phyloP scores from a whole-genome alignment of 2,329 filamentous ascomycete genomes.

The Epichloe amarillans region DNA sequence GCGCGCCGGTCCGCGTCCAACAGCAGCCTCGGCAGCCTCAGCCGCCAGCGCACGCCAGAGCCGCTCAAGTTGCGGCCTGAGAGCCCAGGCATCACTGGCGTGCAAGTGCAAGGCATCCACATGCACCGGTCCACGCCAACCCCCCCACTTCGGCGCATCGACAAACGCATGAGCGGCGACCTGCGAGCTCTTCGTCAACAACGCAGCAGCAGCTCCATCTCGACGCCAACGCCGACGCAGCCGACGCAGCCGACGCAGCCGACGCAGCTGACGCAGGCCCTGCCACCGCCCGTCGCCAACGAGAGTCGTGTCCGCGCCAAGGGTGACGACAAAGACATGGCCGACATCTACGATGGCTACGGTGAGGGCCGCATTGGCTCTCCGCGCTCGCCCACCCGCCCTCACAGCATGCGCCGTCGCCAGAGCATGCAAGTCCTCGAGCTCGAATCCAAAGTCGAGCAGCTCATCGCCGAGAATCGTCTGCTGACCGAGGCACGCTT shows the following conservation, averaged over 20 bases:
- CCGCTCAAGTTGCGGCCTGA: conserved; percentile 45
- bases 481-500: conserved; percentile 59
- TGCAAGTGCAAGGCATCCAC: conserved; percentile 19
- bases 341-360: conserved; percentile 88
- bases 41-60: conserved; percentile 38
- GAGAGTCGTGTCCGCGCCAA: conserved; percentile 67
- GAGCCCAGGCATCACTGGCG: conserved; percentile 38
- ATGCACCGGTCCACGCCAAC: conserved; percentile 25
- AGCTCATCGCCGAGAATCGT: conserved; percentile 74
- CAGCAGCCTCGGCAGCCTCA: conserved; percentile 32
- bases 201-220: conserved; percentile 12
- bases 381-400: conserved; percentile 82
- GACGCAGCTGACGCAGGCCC: not conserved
- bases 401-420: conserved; percentile 88
- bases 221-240: not conserved
- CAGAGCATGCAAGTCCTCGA: conserved; percentile 97
- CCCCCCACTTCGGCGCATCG: conserved; percentile 58
- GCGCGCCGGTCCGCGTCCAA: conserved; percentile 37
- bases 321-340: conserved; percentile 52
- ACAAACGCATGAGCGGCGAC: conserved; percentile 61
- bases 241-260: not conserved
- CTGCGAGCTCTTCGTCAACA: conserved; percentile 32
- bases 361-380: conserved; percentile 79
- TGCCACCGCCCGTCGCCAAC: conserved; percentile 60
- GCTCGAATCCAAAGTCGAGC: conserved; percentile 73